Conservation (phyloP, 2,329 filamentous ascomycete species). For the Fusarium tricinctum region DNA sequence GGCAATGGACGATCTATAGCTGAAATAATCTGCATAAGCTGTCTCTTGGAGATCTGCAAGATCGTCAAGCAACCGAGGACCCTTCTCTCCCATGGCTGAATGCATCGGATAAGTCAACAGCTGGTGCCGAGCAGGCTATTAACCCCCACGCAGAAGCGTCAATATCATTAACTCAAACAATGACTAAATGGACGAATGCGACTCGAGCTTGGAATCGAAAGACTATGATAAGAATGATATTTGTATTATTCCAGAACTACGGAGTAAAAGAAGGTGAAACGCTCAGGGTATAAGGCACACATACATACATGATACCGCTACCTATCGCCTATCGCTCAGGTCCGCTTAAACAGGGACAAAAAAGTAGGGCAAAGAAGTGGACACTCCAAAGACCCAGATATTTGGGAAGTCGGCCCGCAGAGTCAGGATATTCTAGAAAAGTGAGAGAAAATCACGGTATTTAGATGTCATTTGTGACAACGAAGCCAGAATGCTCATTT, state of each 20-base stretch:
- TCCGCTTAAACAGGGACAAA: conserved; percentile 11
- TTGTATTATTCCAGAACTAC: neutral
- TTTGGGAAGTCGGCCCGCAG: conserved; percentile 27
- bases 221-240: neutral
- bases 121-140: neutral
- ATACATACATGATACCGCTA: neutral
- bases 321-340: conserved; percentile 1
- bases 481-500: neutral
- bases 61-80: conserved; percentile 11
- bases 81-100: neutral
- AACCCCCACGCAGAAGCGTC: conserved; percentile 2
- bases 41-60: conserved; percentile 13
- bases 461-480: conserved; percentile 19
- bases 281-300: neutral
- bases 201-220: neutral
- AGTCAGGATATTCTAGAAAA: conserved; percentile 33
- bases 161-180: conserved; percentile 18
- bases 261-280: neutral
- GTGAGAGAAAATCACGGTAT: conserved; percentile 23
- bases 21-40: neutral
- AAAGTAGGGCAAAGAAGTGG: conserved; percentile 11
- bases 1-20: neutral
- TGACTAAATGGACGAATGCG: neutral
- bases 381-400: conserved; percentile 17
- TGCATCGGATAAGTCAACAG: conserved; percentile 2